Percentiles rank a stretch among this genome's conserved stretches.
These are phyloP conservation scores for Hericium rajendrae DNA, from an alignment of 768 basidiomycete species.

Conservation along the genomic window DNA sequence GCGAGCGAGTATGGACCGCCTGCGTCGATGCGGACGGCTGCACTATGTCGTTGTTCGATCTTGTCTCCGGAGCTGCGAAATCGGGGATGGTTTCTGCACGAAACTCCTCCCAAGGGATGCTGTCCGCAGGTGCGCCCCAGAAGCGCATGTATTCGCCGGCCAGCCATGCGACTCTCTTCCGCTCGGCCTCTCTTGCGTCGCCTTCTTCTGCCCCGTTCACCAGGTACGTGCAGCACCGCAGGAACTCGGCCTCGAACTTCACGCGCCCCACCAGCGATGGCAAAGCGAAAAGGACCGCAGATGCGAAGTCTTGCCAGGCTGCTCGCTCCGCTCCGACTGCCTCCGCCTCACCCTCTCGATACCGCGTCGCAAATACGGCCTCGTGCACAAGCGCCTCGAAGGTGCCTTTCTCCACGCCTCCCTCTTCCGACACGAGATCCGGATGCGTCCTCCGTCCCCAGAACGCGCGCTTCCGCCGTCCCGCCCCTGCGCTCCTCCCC, in stretches of 20 bases:
- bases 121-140: slow-evolving; percentile 44
- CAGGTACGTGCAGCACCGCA: slow-evolving; percentile 56
- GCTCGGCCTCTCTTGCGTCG: slow-evolving; percentile 27
- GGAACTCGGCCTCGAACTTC: slow-evolving; percentile 63
- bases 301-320: slow-evolving; percentile 56
- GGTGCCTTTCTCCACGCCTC: slow-evolving; percentile 52
- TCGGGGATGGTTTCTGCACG: slow-evolving; percentile 40
- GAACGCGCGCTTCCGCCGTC: slow-evolving; percentile 56
- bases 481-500: slow-evolving; percentile 24
- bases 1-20: slow-evolving; percentile 43
- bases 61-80: slow-evolving; percentile 15
- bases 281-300: slow-evolving; percentile 48
- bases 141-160: slow-evolving; percentile 54
- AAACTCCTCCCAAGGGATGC: slow-evolving; percentile 49
- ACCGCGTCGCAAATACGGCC: slow-evolving; percentile 68
- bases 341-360: slow-evolving; percentile 19
- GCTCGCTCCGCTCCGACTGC: slow-evolving; percentile 12
- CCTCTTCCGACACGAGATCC: slow-evolving; percentile 39
- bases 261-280: slow-evolving; percentile 44
- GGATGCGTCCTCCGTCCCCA: slow-evolving; percentile 76
- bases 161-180: slow-evolving; percentile 50
- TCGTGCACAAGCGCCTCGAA: slow-evolving; percentile 79
- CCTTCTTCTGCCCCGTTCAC: slow-evolving; percentile 44
- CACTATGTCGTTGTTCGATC: slow-evolving; percentile 21
- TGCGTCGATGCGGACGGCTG: slow-evolving; percentile 41